A percentile compares a stretch with the other conserved stretches of the same genome.
Evolutionary conservation across 345 rosid genomes (phyloP).

Genomic region (Gynandropsis gynandra): DNA sequence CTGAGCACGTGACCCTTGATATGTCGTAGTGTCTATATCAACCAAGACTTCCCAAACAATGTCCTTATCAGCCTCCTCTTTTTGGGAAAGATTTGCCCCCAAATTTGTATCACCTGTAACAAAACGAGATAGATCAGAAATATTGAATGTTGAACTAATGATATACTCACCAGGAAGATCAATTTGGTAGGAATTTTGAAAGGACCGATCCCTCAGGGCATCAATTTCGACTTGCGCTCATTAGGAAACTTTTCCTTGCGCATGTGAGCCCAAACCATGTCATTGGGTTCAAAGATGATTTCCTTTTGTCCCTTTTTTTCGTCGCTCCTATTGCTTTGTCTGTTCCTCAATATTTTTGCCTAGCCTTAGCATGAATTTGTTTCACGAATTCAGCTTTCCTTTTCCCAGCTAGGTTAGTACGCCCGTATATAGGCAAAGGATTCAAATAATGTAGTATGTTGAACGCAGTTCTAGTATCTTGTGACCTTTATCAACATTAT

Average conservation of each 20-base stretch:
- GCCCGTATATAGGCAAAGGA: no score
- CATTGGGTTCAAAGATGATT: neutral
- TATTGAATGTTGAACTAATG: neutral
- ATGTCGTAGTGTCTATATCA: no score
- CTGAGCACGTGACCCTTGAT: no score
- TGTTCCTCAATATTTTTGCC: neutral
- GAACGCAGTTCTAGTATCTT: no score
- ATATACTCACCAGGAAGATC: neutral
- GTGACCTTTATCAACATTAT: no score
- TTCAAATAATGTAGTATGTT: no score
- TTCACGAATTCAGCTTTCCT: no score
- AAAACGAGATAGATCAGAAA: neutral
- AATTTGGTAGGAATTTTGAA: conserved; percentile 1
- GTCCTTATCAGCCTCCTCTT: no score
- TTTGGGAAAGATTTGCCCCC: neutral
- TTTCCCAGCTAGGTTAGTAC: no score
- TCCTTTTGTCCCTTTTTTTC: neutral
- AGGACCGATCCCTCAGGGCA: neutral
- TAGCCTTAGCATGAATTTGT: no score
- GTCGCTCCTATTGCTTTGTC: neutral
- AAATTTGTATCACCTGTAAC: neutral
- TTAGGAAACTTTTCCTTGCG: neutral
- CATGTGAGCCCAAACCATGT: neutral
- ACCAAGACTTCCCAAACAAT: no score
- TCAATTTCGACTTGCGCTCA: neutral